Percentiles rank a stretch among this genome's conserved stretches.
Evolutionary conservation across 139 green algal species (phyloP).

Genomic region (Pleodorina starrii): DNA sequence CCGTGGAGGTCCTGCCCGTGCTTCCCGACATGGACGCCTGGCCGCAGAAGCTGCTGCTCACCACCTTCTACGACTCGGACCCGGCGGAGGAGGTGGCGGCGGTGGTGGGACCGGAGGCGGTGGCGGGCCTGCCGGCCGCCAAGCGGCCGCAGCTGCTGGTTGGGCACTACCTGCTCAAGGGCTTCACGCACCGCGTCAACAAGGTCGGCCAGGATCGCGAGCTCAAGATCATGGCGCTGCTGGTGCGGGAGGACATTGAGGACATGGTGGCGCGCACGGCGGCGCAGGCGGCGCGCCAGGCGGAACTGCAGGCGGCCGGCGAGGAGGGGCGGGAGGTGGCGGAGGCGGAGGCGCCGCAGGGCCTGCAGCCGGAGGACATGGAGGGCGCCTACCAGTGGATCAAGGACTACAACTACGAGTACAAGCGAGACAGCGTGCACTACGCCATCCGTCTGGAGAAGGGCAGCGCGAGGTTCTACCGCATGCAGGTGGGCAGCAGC

Average conservation of each 20-base stretch:
- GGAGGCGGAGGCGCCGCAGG: background rate
- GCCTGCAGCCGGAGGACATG: conserved; percentile 36
- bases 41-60: conserved; percentile 57
- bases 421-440: conserved; percentile 44
- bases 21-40: conserved; percentile 59
- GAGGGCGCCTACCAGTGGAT: conserved; percentile 48
- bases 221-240: conserved; percentile 53
- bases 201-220: conserved; percentile 16
- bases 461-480: conserved; percentile 24
- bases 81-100: conserved; percentile 12
- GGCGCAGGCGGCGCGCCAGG: conserved; percentile 6
- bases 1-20: conserved; percentile 72
- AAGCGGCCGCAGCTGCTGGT: conserved; percentile 35
- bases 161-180: conserved; percentile 51
- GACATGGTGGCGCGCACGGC: conserved; percentile 16
- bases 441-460: conserved; percentile 25
- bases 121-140: background rate
- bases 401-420: conserved; percentile 55
- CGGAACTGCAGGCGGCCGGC: background rate
- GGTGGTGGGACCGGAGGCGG: background rate
- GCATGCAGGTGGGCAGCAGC: conserved; percentile 43
- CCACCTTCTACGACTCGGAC: conserved; percentile 58
- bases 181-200: conserved; percentile 40
- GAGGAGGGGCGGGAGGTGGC: background rate
- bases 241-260: conserved; percentile 40